A percentile compares a stretch with the other conserved stretches of the same genome.
Evolutionary conservation across 352 stramenopile species (phyloP).

Genomic region (Albugo laibachii): DNA sequence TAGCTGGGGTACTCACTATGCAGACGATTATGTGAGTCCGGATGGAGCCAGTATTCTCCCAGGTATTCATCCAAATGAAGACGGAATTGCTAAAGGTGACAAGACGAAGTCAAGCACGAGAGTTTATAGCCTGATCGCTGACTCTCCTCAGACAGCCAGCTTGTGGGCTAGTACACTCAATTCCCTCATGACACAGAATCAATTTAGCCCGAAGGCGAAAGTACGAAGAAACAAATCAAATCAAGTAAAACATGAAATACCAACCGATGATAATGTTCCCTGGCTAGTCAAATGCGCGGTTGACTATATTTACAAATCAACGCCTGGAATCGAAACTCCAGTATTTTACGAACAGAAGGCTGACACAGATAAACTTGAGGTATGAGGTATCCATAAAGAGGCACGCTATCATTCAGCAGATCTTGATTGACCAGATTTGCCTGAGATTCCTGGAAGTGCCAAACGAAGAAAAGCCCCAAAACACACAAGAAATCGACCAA

Average conservation of each 20-base stretch:
- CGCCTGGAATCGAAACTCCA: constrained; percentile 49
- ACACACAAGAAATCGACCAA: constrained; percentile 36
- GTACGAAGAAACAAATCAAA: constrained; percentile 17
- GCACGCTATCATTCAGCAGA: constrained; percentile 16
- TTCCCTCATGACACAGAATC: constrained; percentile 42
- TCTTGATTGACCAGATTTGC: constrained; percentile 46
- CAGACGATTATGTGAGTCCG: constrained; percentile 51
- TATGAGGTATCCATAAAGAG: constrained; percentile 6
- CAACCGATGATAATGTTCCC: constrained; percentile 25
- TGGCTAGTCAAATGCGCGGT: constrained; percentile 35
- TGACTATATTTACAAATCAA: constrained; percentile 70
- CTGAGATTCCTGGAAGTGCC: constrained; percentile 2
- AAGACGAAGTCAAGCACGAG: constrained; percentile 38
- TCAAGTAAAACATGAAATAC: neutral
- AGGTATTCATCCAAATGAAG: neutral
- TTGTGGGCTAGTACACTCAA: constrained; percentile 58
- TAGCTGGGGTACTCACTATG: constrained; percentile 52
- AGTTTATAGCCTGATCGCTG: constrained; percentile 56
- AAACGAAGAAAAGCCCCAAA: constrained; percentile 20
- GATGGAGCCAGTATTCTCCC: constrained; percentile 7
- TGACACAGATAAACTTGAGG: constrained; percentile 28
- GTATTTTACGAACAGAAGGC: constrained; percentile 47
- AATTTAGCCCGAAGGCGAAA: constrained; percentile 26
- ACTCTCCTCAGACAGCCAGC: constrained; percentile 50
- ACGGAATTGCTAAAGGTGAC: constrained; percentile 1